Conservation (phyloP, 2,329 filamentous ascomycete species). For the Elsinoe necatrix region DNA sequence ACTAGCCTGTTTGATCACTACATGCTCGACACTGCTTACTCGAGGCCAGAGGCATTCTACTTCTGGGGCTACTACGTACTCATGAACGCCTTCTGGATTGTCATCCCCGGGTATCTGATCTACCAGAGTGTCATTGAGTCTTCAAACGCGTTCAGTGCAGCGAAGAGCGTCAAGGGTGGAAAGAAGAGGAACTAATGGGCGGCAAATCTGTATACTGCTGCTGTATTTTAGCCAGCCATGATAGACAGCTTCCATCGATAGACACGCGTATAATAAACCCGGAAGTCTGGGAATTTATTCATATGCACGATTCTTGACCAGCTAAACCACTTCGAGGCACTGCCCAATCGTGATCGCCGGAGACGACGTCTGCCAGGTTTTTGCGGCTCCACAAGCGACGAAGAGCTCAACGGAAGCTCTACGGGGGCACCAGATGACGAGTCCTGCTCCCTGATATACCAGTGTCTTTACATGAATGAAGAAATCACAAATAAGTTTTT, state of each 20-base stretch:
- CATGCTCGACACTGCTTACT: slow-evolving; percentile 46
- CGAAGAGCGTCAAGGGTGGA: slow-evolving; percentile 25
- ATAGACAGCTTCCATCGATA: background rate
- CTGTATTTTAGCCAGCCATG: no score
- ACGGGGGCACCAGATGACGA: background rate
- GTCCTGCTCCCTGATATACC: no score
- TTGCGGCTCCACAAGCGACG: background rate
- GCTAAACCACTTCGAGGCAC: background rate
- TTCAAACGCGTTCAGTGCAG: slow-evolving; percentile 30
- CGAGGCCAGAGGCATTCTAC: slow-evolving; percentile 54
- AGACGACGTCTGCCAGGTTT: background rate
- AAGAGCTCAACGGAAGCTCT: slow-evolving; percentile 20
- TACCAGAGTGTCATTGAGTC: slow-evolving; percentile 32
- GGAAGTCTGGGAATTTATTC: background rate
- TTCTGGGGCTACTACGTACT: slow-evolving; percentile 59
- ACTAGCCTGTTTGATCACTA: slow-evolving; percentile 55
- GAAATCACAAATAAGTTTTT: no score
- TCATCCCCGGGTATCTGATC: slow-evolving; percentile 45
- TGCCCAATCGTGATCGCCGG: background rate
- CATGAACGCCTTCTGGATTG: slow-evolving; percentile 60
- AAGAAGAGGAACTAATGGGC: slow-evolving; percentile 17
- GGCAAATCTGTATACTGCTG: no score
- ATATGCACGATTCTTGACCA: background rate
- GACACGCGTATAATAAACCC: background rate
- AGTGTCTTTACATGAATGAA: no score